Evolutionary conservation across 2,329 filamentous ascomycete genomes (phyloP), one percentile per base, ranked within the genome.

Genomic region (Diaporthe caulivora): DNA sequence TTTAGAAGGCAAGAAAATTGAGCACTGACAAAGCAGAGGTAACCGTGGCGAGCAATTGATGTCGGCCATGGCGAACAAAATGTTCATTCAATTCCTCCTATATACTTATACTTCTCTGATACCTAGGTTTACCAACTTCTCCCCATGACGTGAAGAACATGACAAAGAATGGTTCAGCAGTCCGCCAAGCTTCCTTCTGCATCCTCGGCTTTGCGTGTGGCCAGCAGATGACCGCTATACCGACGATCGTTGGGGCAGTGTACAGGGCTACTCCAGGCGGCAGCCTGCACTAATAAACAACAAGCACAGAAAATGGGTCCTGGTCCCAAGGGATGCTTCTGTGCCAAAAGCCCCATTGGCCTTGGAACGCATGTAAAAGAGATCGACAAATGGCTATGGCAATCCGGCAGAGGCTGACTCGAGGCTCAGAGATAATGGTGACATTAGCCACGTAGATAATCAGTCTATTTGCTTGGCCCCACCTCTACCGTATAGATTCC

Each of bases 211-310:
- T 42, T 42, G 40, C 17, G 40, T 7, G 18, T 47, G n/a, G 58
- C 58, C 40, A 47, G 40, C 37, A 24, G 57, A 44, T 24, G 17
- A 40, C 40, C 24, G n/a, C 24, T 29, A 31, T 31, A 62, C 11
- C 58, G 58, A 47, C 58, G 58, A 62, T 62, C 58, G 31, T 37
- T 62, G 24, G 31, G 58, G 58, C 58, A 26, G 58, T 58, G 55
- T 58, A 58, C 40, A 40, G 11, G 51, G 13, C 24, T 15, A 26
- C 51, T 53, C 31, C 29, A 58, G 55, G 55, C 34, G 29, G 54
- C 54, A 57, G 26, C 21, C 21, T 24, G 21, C 31, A 34, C 34
- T 9, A 57, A 34, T 11, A 37, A 57, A 6, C 54, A 57, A 57
- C 51, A 37, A 7, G 3, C 37, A 37, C 31, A 29, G 18, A 37